Conservation (phyloP, 2,329 filamentous ascomycete genomes). For the Fusarium penzigii region DNA sequence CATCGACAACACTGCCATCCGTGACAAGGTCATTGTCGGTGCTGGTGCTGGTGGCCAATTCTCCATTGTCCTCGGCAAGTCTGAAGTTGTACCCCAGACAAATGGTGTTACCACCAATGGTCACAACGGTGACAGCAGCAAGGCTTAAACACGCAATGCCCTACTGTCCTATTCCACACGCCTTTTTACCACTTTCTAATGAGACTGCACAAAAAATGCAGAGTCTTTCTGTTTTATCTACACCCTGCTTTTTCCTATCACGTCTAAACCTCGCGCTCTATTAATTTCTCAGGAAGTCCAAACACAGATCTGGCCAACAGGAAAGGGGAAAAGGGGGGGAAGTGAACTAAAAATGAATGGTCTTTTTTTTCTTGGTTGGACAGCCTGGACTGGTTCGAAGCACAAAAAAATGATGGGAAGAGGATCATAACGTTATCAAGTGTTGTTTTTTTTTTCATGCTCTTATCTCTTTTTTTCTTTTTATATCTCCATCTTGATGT, state of each 20-base stretch:
- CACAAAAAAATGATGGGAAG: not conserved
- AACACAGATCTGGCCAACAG: too few species aligned
- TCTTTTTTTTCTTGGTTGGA: too few species aligned
- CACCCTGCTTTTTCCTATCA: too few species aligned
- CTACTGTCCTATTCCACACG: not conserved
- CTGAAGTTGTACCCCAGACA: conserved; percentile 30
- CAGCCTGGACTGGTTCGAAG: not conserved
- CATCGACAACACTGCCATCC: conserved; percentile 83
- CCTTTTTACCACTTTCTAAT: not conserved
- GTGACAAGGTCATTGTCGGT: conserved; percentile 71
- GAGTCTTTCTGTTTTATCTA: too few species aligned
- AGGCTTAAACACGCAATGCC: conserved; percentile 8
- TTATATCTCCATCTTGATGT: not conserved
- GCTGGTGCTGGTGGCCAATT: conserved; percentile 91
- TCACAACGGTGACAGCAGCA: conserved; percentile 15
- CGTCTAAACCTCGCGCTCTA: too few species aligned
- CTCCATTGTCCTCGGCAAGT: conserved; percentile 59
- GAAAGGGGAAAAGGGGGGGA: too few species aligned
- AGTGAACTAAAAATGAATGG: too few species aligned
- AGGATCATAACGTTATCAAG: not conserved
- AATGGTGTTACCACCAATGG: conserved; percentile 34
- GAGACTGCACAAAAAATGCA: too few species aligned
- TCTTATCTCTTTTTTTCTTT: conserved; percentile 2
- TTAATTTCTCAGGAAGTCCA: too few species aligned
- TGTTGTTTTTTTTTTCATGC: not conserved